Percentiles rank a stretch among this genome's conserved stretches.
Conservation (phyloP, 2,329 filamentous ascomycete species). For the Cladosporium sp. region DNA sequence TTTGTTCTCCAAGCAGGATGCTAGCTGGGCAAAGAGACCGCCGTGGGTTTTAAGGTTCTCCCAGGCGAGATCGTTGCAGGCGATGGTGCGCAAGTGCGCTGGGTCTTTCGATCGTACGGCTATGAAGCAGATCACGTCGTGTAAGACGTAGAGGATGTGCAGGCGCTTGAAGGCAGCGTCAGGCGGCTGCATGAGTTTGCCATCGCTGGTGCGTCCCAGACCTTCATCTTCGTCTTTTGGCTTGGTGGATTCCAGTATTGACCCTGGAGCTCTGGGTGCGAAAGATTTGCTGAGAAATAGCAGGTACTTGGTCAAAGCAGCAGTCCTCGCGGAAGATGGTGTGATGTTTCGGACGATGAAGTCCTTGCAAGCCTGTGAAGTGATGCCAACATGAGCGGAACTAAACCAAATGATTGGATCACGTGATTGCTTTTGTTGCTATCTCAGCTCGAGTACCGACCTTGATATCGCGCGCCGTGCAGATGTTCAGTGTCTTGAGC, state of each 20-base stretch:
- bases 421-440: no score
- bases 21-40: conserved; percentile 13
- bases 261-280: conserved; percentile 6
- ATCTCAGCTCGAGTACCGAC: no score
- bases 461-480: conserved; percentile 6
- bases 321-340: conserved; percentile 12
- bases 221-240: conserved; percentile 15
- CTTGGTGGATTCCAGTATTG: conserved; percentile 3
- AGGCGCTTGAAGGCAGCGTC: conserved; percentile 20
- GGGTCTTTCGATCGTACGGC: background rate
- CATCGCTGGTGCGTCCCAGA: conserved; percentile 12
- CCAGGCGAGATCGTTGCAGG: background rate
- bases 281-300: conserved; percentile 16
- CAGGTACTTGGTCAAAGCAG: conserved; percentile 18
- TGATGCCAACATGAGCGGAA: background rate
- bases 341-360: conserved; percentile 20
- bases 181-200: conserved; percentile 17
- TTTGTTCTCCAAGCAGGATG: conserved; percentile 3
- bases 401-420: no score
- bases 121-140: conserved; percentile 17
- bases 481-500: conserved; percentile 4
- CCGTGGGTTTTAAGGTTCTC: conserved; percentile 9
- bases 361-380: conserved; percentile 17
- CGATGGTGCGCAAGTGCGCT: background rate
- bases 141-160: conserved; percentile 21